Evolutionary conservation across 345 rosid genomes (phyloP), one percentile per base, ranked within the genome.

Genomic region (Microthlaspi erraticum): DNA sequence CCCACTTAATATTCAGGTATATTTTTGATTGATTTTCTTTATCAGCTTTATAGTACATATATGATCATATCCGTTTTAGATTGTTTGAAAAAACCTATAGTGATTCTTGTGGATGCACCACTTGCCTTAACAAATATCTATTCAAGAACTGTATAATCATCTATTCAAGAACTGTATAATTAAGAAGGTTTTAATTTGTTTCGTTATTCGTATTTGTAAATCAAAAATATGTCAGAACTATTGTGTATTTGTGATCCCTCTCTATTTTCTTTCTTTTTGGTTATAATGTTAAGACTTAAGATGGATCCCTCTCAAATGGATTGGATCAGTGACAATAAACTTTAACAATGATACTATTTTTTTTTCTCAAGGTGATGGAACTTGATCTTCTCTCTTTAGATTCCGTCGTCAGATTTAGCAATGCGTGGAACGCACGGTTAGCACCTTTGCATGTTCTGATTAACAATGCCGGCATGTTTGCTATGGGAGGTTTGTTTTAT

Each of bases 331-430:
- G 6, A 20, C 1, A n/a, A 36, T 49, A 5, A 36, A 5, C 5
- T n/a, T 49, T 43, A 55, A 36, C n/a, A 18, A 1, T 29, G 10
- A 19, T 59, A 8, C 8, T 4, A 19, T 23, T 17, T 60, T 16
- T 9, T 19, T 39, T 17, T 34, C 20, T 66, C 52, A 56, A 92
- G 91, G 98, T 77, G 32, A 90, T 88, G 97, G 96, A 93, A 73
- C 92, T 90, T 60, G 96, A 93, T 82, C 97, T 90, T 65, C 90
- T 90, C 36, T 93, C 97, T n/a, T 75, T 90, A 82, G 89, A 86
- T 48, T 90, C 96, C 1, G 96, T 88, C 17, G 92, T 74, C 62
- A 78, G 60, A 64, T 90, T 90, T 72, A 83, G 93, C 57, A 84
- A 81, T 34, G 82, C 83, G 7, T 93, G 96, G 93, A 93, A 90